phyloP scores from a whole-genome alignment of 805 yeast species.

The Diddensiella transvaalensis region DNA sequence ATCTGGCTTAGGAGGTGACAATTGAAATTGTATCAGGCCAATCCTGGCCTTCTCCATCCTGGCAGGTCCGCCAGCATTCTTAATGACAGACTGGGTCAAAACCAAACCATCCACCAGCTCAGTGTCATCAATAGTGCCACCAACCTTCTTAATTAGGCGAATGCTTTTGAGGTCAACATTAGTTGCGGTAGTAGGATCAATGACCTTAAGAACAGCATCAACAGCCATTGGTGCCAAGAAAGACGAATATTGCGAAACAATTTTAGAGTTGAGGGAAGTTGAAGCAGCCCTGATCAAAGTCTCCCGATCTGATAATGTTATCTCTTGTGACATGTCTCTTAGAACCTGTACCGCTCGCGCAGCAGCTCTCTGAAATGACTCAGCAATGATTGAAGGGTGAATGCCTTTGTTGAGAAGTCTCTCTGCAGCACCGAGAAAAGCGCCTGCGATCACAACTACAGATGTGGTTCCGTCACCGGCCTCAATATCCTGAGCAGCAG shows the following conservation, averaged over 20 bases:
- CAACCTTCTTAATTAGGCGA: constrained; percentile 86
- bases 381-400: constrained; percentile 94
- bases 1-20: constrained; percentile 95
- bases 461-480: constrained; percentile 99
- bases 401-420: constrained; percentile 79
- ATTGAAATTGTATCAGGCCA: constrained; percentile 87
- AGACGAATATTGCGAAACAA: constrained; percentile 87
- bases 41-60: constrained; percentile 91
- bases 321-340: constrained; percentile 77
- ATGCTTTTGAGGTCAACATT: constrained; percentile 85
- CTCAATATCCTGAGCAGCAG: constrained; percentile 97
- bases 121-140: constrained; percentile 97
- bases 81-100: constrained; percentile 83
- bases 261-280: constrained; percentile 90
- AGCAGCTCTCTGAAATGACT: constrained; percentile 88
- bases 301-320: constrained; percentile 76
- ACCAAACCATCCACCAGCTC: constrained; percentile 86
- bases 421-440: constrained; percentile 92
- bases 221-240: constrained; percentile 91
- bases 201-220: constrained; percentile 81
- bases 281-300: constrained; percentile 87
- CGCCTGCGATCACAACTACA: constrained; percentile 93
- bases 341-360: constrained; percentile 74
- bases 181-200: constrained; percentile 54
- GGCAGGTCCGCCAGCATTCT: constrained; percentile 91